A percentile compares a stretch with the other conserved stretches of the same genome.
phyloP scores from a whole-genome alignment of 345 rosid genomes.

The Pistacia vera region DNA sequence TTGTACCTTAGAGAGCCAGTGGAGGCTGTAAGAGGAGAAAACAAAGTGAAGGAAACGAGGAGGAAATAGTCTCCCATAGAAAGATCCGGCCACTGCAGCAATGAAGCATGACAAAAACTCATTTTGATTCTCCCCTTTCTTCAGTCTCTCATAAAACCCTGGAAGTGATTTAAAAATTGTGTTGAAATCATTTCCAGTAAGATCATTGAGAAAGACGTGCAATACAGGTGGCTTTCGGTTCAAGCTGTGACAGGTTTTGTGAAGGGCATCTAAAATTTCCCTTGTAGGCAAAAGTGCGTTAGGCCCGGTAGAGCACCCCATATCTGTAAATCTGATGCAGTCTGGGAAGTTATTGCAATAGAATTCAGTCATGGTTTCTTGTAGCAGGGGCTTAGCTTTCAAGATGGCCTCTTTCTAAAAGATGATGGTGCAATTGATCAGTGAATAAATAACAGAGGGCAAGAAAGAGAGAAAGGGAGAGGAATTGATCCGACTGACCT shows the following conservation, averaged over 20 bases:
- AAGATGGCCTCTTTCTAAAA: neutral
- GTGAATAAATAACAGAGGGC: no score
- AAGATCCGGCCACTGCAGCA: constrained; percentile 25
- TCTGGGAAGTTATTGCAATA: neutral
- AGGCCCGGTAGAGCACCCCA: constrained; percentile 17
- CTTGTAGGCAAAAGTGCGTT: constrained; percentile 3
- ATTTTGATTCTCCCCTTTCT: neutral
- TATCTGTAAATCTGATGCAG: constrained; percentile 11
- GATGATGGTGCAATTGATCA: neutral
- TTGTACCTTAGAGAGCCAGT: constrained; percentile 15
- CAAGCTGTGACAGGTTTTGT: neutral
- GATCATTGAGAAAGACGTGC: constrained; percentile 25
- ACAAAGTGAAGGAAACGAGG: constrained; percentile 21
- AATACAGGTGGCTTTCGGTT: neutral
- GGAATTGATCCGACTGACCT: neutral
- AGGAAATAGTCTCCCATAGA: constrained; percentile 29
- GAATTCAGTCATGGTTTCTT: neutral
- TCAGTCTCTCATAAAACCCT: constrained; percentile 16
- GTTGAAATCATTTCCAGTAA: constrained; percentile 32
- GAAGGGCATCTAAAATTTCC: neutral
- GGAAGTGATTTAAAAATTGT: constrained; percentile 17
- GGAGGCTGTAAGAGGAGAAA: constrained; percentile 27
- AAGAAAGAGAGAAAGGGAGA: neutral
- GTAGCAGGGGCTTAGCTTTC: neutral
- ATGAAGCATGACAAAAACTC: constrained; percentile 18